Evolutionary conservation across 768 basidiomycete species (phyloP).

Genomic region (Trametes cingulata): DNA sequence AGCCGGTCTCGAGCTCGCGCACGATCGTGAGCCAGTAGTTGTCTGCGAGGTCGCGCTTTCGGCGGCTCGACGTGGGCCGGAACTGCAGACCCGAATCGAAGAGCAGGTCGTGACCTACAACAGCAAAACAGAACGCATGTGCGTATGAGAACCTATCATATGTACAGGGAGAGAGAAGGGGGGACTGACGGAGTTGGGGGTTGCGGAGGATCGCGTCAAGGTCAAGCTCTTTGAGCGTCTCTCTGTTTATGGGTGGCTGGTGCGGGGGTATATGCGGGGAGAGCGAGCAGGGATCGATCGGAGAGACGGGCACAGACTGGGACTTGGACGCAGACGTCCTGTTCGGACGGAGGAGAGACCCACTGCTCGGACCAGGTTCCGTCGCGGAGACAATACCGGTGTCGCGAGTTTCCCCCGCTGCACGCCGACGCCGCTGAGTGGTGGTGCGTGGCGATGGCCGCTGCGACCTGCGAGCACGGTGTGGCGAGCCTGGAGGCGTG

Average conservation of each 20-base stretch:
- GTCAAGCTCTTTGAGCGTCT: constrained; percentile 84
- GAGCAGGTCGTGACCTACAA: constrained; percentile 80
- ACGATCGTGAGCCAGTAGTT: constrained; percentile 84
- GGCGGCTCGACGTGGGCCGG: constrained; percentile 70
- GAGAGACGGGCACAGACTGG: constrained; percentile 35
- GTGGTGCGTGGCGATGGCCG: constrained; percentile 20
- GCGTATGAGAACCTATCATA: constrained; percentile 12
- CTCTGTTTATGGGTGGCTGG: constrained; percentile 77
- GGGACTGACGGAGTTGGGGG: constrained; percentile 76
- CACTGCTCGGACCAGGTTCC: constrained; percentile 28
- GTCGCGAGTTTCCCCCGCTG: constrained; percentile 34
- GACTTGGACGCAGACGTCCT: constrained; percentile 21
- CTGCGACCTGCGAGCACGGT: constrained; percentile 22
- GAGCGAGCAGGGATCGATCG: constrained; percentile 38
- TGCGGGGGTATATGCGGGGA: constrained; percentile 65
- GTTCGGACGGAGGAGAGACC: constrained; percentile 21
- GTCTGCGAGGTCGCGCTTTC: constrained; percentile 71
- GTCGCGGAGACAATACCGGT: constrained; percentile 31
- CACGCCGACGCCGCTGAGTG: constrained; percentile 34
- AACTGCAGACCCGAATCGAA: constrained; percentile 87
- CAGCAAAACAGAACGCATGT: constrained; percentile 15
- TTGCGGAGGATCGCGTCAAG: constrained; percentile 83
- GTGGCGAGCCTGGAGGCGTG: constrained; percentile 20
- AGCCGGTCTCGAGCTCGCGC: constrained; percentile 76
- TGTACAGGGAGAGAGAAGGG: constrained; percentile 38